These are phyloP conservation scores for Ensete ventricosum DNA, from an alignment of 176 grass and related monocot genomes.

Conservation along the genomic window DNA sequence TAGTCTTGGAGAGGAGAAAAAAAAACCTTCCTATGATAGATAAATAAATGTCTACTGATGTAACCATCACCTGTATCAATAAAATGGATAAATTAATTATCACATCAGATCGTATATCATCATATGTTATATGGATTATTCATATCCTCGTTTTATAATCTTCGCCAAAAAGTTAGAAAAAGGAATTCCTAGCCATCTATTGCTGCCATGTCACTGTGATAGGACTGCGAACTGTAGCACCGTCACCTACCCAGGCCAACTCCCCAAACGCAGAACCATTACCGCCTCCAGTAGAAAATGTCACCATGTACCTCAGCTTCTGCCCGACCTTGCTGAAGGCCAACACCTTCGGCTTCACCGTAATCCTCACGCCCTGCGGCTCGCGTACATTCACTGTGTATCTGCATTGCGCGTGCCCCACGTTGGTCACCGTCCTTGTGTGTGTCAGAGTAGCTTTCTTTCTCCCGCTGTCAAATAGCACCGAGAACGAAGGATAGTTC, in stretches of 20 bases:
- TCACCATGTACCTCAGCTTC: neutral
- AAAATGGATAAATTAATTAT: too few relatives aligned
- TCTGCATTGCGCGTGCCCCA: conserved; percentile 36
- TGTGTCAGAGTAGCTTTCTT: neutral
- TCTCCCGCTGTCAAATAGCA: neutral
- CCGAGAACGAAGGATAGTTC: conserved; percentile 12
- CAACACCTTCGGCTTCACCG: conserved; percentile 51
- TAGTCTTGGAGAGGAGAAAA: too few relatives aligned
- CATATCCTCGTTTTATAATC: too few relatives aligned
- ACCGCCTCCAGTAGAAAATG: neutral
- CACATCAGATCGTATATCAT: too few relatives aligned
- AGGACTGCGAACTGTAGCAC: neutral
- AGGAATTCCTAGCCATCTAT: neutral
- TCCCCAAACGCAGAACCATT: neutral
- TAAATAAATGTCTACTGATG: too few relatives aligned
- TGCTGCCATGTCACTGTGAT: conserved; percentile 12
- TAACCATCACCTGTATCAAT: too few relatives aligned
- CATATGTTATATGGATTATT: too few relatives aligned
- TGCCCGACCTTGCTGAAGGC: conserved; percentile 29
- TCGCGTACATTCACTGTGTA: conserved; percentile 51
- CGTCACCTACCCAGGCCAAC: neutral
- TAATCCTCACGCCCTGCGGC: conserved; percentile 47
- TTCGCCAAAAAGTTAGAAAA: too few relatives aligned
- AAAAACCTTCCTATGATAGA: too few relatives aligned
- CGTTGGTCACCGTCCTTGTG: conserved; percentile 68